Percentiles rank a stretch among this genome's conserved stretches.
These are phyloP conservation scores for Auricularia auricula-judae DNA, from an alignment of 768 basidiomycete species.

Conservation along the genomic window DNA sequence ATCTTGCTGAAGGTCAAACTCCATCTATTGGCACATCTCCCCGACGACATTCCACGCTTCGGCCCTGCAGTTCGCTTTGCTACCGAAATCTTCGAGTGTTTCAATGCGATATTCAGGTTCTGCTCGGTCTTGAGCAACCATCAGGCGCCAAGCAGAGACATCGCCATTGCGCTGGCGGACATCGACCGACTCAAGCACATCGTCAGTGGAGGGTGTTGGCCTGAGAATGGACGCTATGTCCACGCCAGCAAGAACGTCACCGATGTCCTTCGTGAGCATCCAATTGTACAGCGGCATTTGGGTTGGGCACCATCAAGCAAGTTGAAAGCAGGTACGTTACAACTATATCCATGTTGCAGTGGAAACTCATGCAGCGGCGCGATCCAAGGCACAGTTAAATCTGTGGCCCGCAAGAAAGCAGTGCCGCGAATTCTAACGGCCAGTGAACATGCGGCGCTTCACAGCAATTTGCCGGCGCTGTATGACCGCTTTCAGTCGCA, in stretches of 20 bases:
- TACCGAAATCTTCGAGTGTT: background rate
- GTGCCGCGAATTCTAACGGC: background rate
- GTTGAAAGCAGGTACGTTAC: background rate
- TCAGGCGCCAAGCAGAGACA: slow-evolving; percentile 9
- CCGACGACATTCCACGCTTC: slow-evolving; percentile 14
- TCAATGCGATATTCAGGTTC: slow-evolving; percentile 4
- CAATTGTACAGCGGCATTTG: slow-evolving; percentile 13
- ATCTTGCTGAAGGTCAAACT: slow-evolving; percentile 24
- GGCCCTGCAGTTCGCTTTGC: background rate
- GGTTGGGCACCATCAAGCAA: slow-evolving; percentile 9
- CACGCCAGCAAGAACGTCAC: slow-evolving; percentile 11
- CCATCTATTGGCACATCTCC: slow-evolving; percentile 21
- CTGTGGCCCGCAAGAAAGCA: background rate
- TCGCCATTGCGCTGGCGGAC: slow-evolving; percentile 8
- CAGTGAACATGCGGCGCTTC: background rate
- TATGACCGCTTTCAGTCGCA: background rate
- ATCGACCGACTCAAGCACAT: slow-evolving; percentile 19
- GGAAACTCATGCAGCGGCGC: too few species aligned
- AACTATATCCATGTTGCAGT: too few species aligned
- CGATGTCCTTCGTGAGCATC: slow-evolving; percentile 6
- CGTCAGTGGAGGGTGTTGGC: slow-evolving; percentile 20
- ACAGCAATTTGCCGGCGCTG: background rate
- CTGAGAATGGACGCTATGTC: slow-evolving; percentile 1
- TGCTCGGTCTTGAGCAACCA: slow-evolving; percentile 9
- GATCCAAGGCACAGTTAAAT: background rate